phyloP scores from a whole-genome alignment of 495 filamentous ascomycete genomes.

The Aspergillus steynii region DNA sequence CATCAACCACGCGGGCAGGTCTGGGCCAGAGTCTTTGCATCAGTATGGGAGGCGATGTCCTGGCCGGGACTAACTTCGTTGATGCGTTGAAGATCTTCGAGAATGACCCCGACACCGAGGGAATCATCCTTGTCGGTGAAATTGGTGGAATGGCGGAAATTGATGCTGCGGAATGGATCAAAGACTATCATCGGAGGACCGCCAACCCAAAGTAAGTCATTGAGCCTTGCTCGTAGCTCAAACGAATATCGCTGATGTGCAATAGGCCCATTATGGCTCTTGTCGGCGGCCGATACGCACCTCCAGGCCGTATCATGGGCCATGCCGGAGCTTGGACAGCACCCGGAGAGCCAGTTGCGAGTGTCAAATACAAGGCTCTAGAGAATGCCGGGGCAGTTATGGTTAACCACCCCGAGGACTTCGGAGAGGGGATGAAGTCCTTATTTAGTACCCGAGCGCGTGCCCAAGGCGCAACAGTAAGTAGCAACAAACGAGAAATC shows the following conservation, averaged over 20 bases:
- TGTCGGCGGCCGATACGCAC: constrained; percentile 68
- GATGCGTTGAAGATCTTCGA: constrained; percentile 75
- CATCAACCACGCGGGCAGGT: constrained; percentile 76
- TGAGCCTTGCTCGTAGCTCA: neutral
- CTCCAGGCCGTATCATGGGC: constrained; percentile 75
- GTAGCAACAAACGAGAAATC: constrained; percentile 2
- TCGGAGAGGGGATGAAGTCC: constrained; percentile 69
- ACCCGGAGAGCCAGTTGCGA: constrained; percentile 64
- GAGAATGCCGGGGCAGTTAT: constrained; percentile 70
- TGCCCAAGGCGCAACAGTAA: constrained; percentile 28
- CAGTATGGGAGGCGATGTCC: constrained; percentile 83
- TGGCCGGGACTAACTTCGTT: constrained; percentile 79
- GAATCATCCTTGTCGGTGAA: constrained; percentile 82
- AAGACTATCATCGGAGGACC: constrained; percentile 59
- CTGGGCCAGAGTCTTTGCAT: constrained; percentile 85
- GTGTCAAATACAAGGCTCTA: constrained; percentile 67
- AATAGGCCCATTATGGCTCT: constrained; percentile 77
- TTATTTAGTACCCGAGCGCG: constrained; percentile 42
- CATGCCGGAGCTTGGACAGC: constrained; percentile 81
- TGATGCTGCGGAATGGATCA: constrained; percentile 80
- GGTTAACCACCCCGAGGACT: constrained; percentile 78
- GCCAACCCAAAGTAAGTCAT: constrained; percentile 65
- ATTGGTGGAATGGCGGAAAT: constrained; percentile 81
- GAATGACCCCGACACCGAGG: constrained; percentile 73
- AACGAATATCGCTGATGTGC: neutral